Evolutionary conservation across 176 grass and related monocot species (phyloP).

Genomic region (Ananas comosus): DNA sequence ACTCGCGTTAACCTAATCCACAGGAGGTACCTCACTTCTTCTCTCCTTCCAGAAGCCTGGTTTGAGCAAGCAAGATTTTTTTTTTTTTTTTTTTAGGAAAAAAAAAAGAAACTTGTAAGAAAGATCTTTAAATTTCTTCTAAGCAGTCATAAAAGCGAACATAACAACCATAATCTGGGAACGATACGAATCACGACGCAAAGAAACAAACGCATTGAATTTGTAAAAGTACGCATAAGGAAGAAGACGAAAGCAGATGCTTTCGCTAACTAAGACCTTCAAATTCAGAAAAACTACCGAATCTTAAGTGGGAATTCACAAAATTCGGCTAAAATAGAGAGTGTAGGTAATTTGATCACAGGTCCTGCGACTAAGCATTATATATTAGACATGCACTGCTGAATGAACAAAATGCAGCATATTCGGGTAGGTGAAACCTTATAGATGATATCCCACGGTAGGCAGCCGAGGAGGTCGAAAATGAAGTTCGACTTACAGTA

Average conservation of each 20-base stretch:
- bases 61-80: not conserved
- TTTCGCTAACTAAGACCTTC: too few relatives aligned
- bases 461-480: conserved; percentile 67
- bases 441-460: conserved; percentile 94
- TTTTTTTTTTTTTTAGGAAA: too few relatives aligned
- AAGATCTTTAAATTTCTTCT: too few relatives aligned
- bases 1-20: conserved; percentile 79
- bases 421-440: conserved; percentile 31
- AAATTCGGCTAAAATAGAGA: too few relatives aligned
- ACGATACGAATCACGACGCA: not conserved
- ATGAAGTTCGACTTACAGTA: conserved; percentile 77
- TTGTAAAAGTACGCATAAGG: too few relatives aligned
- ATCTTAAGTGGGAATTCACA: too few relatives aligned
- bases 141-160: too few relatives aligned
- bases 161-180: too few relatives aligned
- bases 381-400: not conserved
- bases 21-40: conserved; percentile 81
- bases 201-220: not conserved
- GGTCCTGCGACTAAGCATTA: too few relatives aligned
- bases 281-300: too few relatives aligned
- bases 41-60: conserved; percentile 62
- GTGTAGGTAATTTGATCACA: too few relatives aligned
- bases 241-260: too few relatives aligned
- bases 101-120: not conserved
- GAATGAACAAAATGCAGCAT: not conserved